Conservation (phyloP, 2,329 filamentous ascomycete genomes). For the Grosmannia huntii region DNA sequence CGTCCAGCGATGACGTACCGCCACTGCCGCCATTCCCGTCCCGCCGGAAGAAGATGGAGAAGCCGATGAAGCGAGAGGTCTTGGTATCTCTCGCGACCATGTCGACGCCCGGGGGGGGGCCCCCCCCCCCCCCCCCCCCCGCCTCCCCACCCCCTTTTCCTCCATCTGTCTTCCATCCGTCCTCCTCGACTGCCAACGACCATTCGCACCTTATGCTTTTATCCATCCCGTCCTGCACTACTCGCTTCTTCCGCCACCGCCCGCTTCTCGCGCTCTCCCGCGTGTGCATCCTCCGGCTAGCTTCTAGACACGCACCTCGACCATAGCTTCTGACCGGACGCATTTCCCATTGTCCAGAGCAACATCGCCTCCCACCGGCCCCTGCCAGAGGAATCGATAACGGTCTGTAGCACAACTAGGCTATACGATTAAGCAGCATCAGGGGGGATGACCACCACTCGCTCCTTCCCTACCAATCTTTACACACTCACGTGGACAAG, state of each 20-base stretch:
- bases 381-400: too few species aligned
- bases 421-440: background rate
- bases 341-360: too few species aligned
- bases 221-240: too few species aligned
- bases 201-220: too few species aligned
- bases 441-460: background rate
- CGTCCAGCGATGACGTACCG: background rate
- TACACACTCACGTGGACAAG: background rate
- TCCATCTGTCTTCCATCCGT: background rate
- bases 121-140: slow-evolving; percentile 11
- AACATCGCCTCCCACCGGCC: too few species aligned
- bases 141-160: background rate
- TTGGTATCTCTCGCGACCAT: background rate
- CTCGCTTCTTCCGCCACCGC: too few species aligned
- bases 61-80: background rate
- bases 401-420: too few species aligned
- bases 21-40: background rate
- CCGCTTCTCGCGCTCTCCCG: too few species aligned
- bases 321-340: too few species aligned
- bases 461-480: background rate
- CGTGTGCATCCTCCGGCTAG: too few species aligned
- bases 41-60: background rate
- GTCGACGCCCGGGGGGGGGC: background rate
- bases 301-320: too few species aligned
- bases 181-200: too few species aligned